A percentile compares a stretch with the other conserved stretches of the same genome.
Evolutionary conservation across 805 yeast genomes (phyloP).

Genomic region (Candida dendrica): DNA sequence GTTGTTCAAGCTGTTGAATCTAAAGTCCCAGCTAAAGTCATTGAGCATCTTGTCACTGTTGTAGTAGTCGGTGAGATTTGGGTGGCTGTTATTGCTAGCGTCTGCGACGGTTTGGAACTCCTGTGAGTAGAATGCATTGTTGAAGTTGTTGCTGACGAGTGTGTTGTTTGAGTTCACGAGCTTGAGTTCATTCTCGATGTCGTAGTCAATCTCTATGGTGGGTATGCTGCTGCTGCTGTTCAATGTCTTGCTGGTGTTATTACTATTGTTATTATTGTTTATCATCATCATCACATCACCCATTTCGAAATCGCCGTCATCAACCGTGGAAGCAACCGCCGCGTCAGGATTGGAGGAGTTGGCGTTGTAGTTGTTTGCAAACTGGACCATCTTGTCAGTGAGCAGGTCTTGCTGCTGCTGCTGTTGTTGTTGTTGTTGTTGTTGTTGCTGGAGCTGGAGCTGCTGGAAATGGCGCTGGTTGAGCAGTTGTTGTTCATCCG

Average conservation of each 20-base stretch:
- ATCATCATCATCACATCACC: background rate
- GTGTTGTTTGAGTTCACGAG: conserved; percentile 2
- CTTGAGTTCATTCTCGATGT: background rate
- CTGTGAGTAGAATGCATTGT: background rate
- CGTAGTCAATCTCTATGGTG: background rate
- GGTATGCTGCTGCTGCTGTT: background rate
- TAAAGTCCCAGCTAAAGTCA: background rate
- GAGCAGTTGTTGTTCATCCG: background rate
- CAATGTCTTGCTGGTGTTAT: no score
- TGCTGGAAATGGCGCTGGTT: no score
- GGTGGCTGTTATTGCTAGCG: background rate
- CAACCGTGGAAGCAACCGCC: background rate
- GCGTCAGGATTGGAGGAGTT: no score
- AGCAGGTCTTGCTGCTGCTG: background rate
- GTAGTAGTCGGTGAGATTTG: background rate
- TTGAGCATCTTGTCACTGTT: background rate
- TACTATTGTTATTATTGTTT: background rate
- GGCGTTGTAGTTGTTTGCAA: no score
- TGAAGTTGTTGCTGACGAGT: background rate
- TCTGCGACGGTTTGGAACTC: background rate
- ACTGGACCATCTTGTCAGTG: background rate
- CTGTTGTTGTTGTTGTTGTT: background rate
- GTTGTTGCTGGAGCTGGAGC: background rate
- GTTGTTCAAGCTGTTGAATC: background rate
- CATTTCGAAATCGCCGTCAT: background rate